A percentile compares a stretch with the other conserved stretches of the same genome.
Conservation (phyloP, 495 filamentous ascomycete species). For the Hypomontagnella submonticulosa region DNA sequence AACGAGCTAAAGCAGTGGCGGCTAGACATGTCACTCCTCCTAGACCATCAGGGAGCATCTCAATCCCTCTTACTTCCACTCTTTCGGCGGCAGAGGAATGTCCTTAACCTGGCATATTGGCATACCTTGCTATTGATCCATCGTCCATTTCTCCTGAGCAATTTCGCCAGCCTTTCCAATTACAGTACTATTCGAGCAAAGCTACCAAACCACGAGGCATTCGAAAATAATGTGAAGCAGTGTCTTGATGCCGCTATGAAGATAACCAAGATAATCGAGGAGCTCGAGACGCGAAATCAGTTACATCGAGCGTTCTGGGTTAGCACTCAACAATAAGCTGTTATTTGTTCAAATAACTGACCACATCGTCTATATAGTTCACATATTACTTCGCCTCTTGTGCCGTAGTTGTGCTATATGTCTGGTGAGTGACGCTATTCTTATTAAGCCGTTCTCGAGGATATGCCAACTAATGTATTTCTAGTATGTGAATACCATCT, state of each 20-base stretch:
- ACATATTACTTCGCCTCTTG: slow-evolving; percentile 66
- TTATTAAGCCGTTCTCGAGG: neutral
- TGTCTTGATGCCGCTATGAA: slow-evolving; percentile 44
- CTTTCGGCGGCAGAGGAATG: slow-evolving; percentile 60
- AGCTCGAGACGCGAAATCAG: slow-evolving; percentile 37
- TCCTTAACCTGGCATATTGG: slow-evolving; percentile 64
- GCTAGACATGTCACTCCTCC: slow-evolving; percentile 33
- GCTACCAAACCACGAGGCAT: slow-evolving; percentile 13
- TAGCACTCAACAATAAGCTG: neutral
- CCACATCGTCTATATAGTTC: slow-evolving; percentile 54
- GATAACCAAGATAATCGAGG: slow-evolving; percentile 39
- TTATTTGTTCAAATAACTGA: neutral
- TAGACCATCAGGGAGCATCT: slow-evolving; percentile 29
- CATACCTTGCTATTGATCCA: slow-evolving; percentile 66
- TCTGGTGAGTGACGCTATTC: slow-evolving; percentile 45
- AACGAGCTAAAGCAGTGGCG: slow-evolving; percentile 37
- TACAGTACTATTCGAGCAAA: slow-evolving; percentile 35
- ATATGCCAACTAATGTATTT: neutral
- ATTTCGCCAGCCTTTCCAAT: slow-evolving; percentile 55
- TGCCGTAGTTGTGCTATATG: slow-evolving; percentile 65
- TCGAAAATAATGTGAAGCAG: slow-evolving; percentile 38
- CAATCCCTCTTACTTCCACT: slow-evolving; percentile 41
- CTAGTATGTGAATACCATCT: slow-evolving; percentile 1
- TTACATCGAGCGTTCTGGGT: slow-evolving; percentile 47
- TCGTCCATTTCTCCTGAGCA: slow-evolving; percentile 63